Evolutionary conservation across 495 filamentous ascomycete species (phyloP).

Genomic region (Penicillium maclennaniae): DNA sequence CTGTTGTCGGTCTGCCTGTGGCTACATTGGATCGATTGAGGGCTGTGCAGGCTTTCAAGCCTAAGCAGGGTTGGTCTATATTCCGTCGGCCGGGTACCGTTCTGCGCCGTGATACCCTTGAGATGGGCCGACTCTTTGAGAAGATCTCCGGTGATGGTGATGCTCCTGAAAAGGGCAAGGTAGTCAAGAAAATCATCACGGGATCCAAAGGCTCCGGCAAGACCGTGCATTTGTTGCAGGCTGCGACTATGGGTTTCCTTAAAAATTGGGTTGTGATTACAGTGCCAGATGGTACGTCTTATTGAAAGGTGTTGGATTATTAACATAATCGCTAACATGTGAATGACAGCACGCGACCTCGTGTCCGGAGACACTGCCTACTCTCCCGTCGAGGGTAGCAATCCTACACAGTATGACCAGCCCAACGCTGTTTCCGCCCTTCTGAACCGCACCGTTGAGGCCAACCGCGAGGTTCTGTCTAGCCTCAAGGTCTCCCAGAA

Average conservation of each 20-base stretch:
- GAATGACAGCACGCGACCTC: conserved; percentile 68
- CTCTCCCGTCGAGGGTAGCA: conserved; percentile 56
- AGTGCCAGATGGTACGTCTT: conserved; percentile 76
- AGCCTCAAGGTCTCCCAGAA: conserved; percentile 52
- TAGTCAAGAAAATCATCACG: conserved; percentile 62
- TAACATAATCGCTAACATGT: conserved; percentile 11
- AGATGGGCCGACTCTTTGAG: conserved; percentile 61
- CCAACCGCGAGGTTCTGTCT: conserved; percentile 66
- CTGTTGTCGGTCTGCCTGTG: conserved; percentile 66
- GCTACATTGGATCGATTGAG: conserved; percentile 72
- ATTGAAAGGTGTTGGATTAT: conserved; percentile 1
- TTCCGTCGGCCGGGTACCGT: conserved; percentile 77
- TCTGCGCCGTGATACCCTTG: conserved; percentile 68
- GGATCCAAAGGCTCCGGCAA: conserved; percentile 77
- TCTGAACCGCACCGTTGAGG: conserved; percentile 62
- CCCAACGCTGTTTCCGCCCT: conserved; percentile 68
- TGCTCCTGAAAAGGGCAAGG: conserved; percentile 47
- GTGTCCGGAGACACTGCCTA: conserved; percentile 76
- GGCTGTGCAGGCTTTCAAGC: conserved; percentile 81
- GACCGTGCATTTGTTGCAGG: conserved; percentile 80
- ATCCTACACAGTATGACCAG: conserved; percentile 68
- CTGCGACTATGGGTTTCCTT: conserved; percentile 73
- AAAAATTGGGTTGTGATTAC: conserved; percentile 86
- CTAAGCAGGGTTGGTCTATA: conserved; percentile 81
- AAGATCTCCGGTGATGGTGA: conserved; percentile 41